Evolutionary conservation across 495 filamentous ascomycete species (phyloP).

Genomic region (Aspergillus indologenus): DNA sequence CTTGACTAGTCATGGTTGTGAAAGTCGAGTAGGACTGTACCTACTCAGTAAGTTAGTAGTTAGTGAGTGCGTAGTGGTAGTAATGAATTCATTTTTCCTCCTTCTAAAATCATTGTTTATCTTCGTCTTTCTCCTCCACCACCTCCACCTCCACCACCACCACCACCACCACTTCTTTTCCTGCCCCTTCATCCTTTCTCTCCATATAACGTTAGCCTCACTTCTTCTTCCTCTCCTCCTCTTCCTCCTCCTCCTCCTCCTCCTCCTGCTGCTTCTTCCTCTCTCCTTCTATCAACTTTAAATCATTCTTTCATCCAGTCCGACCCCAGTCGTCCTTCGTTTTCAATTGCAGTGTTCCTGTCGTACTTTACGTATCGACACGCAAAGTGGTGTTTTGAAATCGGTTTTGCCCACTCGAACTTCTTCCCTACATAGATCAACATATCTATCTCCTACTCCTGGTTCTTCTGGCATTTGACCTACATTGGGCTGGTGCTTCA

Average conservation of each 20-base stretch:
- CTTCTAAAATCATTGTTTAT: neutral
- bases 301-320: neutral
- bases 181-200: neutral
- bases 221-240: slow-evolving; percentile 3
- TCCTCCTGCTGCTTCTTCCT: slow-evolving; percentile 8
- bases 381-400: neutral
- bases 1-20: no score
- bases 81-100: no score
- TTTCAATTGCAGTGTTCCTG: neutral
- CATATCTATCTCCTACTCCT: slow-evolving; percentile 12
- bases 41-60: neutral
- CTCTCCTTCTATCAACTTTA: slow-evolving; percentile 1
- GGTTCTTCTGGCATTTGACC: neutral
- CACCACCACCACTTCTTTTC: no score
- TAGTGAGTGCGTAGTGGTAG: no score
- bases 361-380: neutral
- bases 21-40: neutral
- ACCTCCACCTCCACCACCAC: no score
- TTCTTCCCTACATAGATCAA: neutral
- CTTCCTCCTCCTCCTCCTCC: no score
- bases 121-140: neutral
- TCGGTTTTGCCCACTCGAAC: neutral
- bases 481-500: neutral
- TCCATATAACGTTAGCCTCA: neutral
- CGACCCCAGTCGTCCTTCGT: neutral